These are phyloP conservation scores for Penicillium manginii DNA, from an alignment of 495 filamentous ascomycete species.

Conservation along the genomic window DNA sequence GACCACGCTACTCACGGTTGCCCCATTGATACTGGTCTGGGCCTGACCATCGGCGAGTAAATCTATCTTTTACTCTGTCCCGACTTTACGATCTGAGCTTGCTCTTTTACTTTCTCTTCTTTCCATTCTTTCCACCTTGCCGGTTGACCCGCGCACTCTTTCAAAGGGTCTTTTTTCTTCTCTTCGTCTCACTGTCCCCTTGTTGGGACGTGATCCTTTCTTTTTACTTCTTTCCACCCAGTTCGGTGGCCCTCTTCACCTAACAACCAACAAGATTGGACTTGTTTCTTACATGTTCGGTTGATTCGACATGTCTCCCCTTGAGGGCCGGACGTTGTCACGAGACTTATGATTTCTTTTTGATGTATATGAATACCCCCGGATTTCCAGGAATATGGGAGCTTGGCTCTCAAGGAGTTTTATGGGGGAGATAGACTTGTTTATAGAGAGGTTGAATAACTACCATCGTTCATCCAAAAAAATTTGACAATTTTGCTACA, in stretches of 20 bases:
- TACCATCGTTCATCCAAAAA: slow-evolving; percentile 5
- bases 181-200: slow-evolving; percentile 17
- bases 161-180: slow-evolving; percentile 6
- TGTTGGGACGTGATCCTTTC: slow-evolving; percentile 22
- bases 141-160: slow-evolving; percentile 37
- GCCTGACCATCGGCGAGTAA: slow-evolving; percentile 42
- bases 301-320: slow-evolving; percentile 37
- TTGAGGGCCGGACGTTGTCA: slow-evolving; percentile 31
- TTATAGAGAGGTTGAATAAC: slow-evolving; percentile 21
- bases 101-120: slow-evolving; percentile 2
- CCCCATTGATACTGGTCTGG: slow-evolving; percentile 46
- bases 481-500: slow-evolving; percentile 2
- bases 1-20: slow-evolving; percentile 52
- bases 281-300: slow-evolving; percentile 33
- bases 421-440: slow-evolving; percentile 19
- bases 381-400: slow-evolving; percentile 9
- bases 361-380: slow-evolving; percentile 31
- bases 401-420: slow-evolving; percentile 17
- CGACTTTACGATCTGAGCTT: slow-evolving; percentile 1
- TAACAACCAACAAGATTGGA: slow-evolving; percentile 12
- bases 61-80: slow-evolving; percentile 5
- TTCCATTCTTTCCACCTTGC: slow-evolving; percentile 14
- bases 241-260: slow-evolving; percentile 18
- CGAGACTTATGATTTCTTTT: slow-evolving; percentile 33
- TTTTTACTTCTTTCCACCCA: slow-evolving; percentile 23